phyloP scores from a whole-genome alignment of 768 basidiomycete species.

The Auriculariales sp. region DNA sequence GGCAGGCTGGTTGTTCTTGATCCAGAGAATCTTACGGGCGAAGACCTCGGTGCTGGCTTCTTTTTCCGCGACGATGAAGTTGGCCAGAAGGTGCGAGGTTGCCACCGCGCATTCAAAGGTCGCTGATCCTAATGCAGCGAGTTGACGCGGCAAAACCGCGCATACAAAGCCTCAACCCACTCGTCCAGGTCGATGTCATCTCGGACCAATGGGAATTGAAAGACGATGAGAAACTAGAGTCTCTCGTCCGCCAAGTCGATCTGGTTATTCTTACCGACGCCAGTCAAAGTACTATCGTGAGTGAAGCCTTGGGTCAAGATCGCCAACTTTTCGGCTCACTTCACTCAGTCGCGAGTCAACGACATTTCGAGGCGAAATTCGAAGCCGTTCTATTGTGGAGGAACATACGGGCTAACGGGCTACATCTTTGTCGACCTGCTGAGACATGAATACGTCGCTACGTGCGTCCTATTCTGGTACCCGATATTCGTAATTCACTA shows the following conservation, averaged over 20 bases:
- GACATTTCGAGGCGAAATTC: slow-evolving; percentile 55
- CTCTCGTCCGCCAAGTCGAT: slow-evolving; percentile 53
- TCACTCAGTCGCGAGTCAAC: slow-evolving; percentile 57
- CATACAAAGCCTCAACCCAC: slow-evolving; percentile 83
- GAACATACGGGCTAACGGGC: slow-evolving; percentile 77
- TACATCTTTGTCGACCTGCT: slow-evolving; percentile 93
- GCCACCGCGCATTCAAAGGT: slow-evolving; percentile 1
- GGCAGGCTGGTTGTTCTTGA: slow-evolving; percentile 82
- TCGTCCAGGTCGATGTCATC: slow-evolving; percentile 66
- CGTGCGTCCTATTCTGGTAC: slow-evolving; percentile 36
- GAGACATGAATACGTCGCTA: slow-evolving; percentile 69
- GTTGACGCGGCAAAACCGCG: slow-evolving; percentile 73
- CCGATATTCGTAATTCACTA: slow-evolving; percentile 33
- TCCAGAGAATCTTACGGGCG: slow-evolving; percentile 52
- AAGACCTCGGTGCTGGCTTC: slow-evolving; percentile 87
- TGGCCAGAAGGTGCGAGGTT: slow-evolving; percentile 55
- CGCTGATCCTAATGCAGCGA: slow-evolving; percentile 34
- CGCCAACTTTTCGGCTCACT: slow-evolving; percentile 6
- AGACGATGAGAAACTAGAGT: slow-evolving; percentile 33
- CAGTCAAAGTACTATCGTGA: slow-evolving; percentile 53
- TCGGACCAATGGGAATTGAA: slow-evolving; percentile 34
- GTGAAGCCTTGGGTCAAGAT: slow-evolving; percentile 15
- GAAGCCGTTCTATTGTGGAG: slow-evolving; percentile 84
- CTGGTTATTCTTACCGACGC: slow-evolving; percentile 81
- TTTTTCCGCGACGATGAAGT: slow-evolving; percentile 90